These are phyloP conservation scores for Magnusiomyces ingens DNA, from an alignment of 1,139 yeast genomes.

Conservation along the genomic window DNA sequence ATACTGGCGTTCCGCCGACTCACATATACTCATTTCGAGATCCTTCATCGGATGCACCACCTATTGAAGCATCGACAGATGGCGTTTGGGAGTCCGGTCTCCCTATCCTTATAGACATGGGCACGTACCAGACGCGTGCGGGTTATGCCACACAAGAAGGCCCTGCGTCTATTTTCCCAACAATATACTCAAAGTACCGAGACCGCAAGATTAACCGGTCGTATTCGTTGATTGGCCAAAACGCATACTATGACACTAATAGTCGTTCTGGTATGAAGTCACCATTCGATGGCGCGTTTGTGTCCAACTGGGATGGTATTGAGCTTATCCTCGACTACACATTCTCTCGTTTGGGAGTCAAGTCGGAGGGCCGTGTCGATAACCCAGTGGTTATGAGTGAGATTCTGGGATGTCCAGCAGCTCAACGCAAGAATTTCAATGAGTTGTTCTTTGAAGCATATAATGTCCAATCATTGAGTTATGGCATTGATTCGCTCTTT, in stretches of 20 bases:
- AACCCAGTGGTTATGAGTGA: slow-evolving; percentile 85
- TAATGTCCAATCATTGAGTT: slow-evolving; percentile 61
- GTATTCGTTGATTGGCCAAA: slow-evolving; percentile 76
- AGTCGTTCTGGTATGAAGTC: slow-evolving; percentile 62
- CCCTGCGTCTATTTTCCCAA: slow-evolving; percentile 67
- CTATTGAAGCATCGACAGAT: slow-evolving; percentile 47
- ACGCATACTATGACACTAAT: slow-evolving; percentile 63
- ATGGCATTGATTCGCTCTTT: slow-evolving; percentile 78
- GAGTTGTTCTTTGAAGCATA: slow-evolving; percentile 82
- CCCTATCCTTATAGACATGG: slow-evolving; percentile 68
- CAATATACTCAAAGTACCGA: slow-evolving; percentile 63
- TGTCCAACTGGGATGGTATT: slow-evolving; percentile 88
- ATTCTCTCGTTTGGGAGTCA: slow-evolving; percentile 61
- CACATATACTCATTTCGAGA: slow-evolving; percentile 47
- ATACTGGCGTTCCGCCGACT: slow-evolving; percentile 33
- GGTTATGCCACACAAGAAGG: slow-evolving; percentile 51
- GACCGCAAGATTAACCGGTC: slow-evolving; percentile 65
- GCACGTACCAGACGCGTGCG: slow-evolving; percentile 53
- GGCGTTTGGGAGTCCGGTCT: slow-evolving; percentile 44
- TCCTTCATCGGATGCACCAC: slow-evolving; percentile 31
- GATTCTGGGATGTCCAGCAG: slow-evolving; percentile 59
- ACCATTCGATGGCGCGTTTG: slow-evolving; percentile 81
- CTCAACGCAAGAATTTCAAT: slow-evolving; percentile 67
- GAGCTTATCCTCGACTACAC: slow-evolving; percentile 81
- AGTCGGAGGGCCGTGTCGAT: slow-evolving; percentile 48